A percentile compares a stretch with the other conserved stretches of the same genome.
Evolutionary conservation across 2,329 filamentous ascomycete genomes (phyloP).

Genomic region (Shiraia sp.): DNA sequence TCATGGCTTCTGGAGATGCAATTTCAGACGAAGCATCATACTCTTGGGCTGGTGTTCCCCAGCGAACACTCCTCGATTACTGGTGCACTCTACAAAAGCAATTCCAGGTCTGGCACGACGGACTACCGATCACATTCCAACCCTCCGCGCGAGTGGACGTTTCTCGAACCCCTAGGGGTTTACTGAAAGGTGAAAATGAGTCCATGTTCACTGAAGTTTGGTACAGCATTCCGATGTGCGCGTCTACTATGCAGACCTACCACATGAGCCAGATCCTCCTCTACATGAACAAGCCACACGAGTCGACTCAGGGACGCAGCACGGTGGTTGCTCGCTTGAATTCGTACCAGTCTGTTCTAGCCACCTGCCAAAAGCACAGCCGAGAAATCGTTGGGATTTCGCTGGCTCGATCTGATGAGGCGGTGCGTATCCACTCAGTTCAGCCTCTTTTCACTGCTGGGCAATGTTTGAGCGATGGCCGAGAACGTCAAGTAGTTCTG

Average conservation of each 20-base stretch:
- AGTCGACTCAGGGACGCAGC: slow-evolving; percentile 57
- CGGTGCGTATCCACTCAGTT: slow-evolving; percentile 61
- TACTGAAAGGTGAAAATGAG: slow-evolving; percentile 35
- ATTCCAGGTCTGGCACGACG: slow-evolving; percentile 62
- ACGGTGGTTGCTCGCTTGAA: slow-evolving; percentile 59
- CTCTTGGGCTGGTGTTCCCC: slow-evolving; percentile 52
- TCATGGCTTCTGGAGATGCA: slow-evolving; percentile 61
- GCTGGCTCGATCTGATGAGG: slow-evolving; percentile 58
- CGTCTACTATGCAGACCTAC: slow-evolving; percentile 67
- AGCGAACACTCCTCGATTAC: slow-evolving; percentile 54
- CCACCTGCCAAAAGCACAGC: slow-evolving; percentile 60
- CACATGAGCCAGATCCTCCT: slow-evolving; percentile 67
- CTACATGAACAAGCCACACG: slow-evolving; percentile 62
- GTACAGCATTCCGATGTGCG: slow-evolving; percentile 67
- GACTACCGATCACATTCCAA: slow-evolving; percentile 63
- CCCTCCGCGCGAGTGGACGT: slow-evolving; percentile 57
- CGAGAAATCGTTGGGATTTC: slow-evolving; percentile 66
- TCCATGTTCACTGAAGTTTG: slow-evolving; percentile 61
- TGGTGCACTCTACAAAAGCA: slow-evolving; percentile 62
- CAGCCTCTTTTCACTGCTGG: slow-evolving; percentile 66
- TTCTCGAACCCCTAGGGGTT: slow-evolving; percentile 24
- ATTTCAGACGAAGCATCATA: slow-evolving; percentile 45
- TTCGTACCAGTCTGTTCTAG: slow-evolving; percentile 60
- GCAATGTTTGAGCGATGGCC: slow-evolving; percentile 59
- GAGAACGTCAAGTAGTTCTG: slow-evolving; percentile 60